phyloP scores from a whole-genome alignment of 306 rosid genomes.

The Lathyrus aphaca region DNA sequence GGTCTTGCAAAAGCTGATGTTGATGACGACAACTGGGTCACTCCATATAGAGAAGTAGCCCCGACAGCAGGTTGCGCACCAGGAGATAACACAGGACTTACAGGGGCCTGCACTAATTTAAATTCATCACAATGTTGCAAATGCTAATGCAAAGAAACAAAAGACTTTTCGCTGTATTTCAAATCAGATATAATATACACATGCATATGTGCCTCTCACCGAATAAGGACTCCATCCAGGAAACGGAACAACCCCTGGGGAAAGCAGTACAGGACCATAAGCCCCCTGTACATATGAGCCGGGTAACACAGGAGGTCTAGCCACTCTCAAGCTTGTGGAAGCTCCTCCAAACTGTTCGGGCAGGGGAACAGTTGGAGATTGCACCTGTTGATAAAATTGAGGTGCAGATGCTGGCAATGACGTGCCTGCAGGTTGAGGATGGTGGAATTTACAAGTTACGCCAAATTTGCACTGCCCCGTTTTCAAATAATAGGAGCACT shows the following conservation, averaged over 20 bases:
- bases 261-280: slow-evolving; percentile 77
- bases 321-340: slow-evolving; percentile 76
- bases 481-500: slow-evolving; percentile 98
- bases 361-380: slow-evolving; percentile 74
- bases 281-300: slow-evolving; percentile 89
- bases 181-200: slow-evolving; percentile 8
- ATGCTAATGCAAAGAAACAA: not conserved
- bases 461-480: slow-evolving; percentile 99
- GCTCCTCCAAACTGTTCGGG: slow-evolving; percentile 76
- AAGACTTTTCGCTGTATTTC: slow-evolving; percentile 13
- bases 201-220: slow-evolving; percentile 49
- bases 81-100: slow-evolving; percentile 79
- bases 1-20: slow-evolving; percentile 72
- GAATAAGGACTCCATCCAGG: slow-evolving; percentile 86
- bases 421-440: slow-evolving; percentile 79
- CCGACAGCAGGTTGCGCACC: slow-evolving; percentile 80
- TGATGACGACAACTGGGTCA: slow-evolving; percentile 71
- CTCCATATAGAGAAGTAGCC: slow-evolving; percentile 73
- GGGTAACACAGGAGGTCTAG: slow-evolving; percentile 72
- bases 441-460: slow-evolving; percentile 90
- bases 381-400: slow-evolving; percentile 93
- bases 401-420: slow-evolving; percentile 79
- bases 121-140: slow-evolving; percentile 9
- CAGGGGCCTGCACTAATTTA: slow-evolving; percentile 71
- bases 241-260: slow-evolving; percentile 78